These are phyloP conservation scores for Dipodascus geniculatus DNA, from an alignment of 805 yeast genomes.

Conservation along the genomic window DNA sequence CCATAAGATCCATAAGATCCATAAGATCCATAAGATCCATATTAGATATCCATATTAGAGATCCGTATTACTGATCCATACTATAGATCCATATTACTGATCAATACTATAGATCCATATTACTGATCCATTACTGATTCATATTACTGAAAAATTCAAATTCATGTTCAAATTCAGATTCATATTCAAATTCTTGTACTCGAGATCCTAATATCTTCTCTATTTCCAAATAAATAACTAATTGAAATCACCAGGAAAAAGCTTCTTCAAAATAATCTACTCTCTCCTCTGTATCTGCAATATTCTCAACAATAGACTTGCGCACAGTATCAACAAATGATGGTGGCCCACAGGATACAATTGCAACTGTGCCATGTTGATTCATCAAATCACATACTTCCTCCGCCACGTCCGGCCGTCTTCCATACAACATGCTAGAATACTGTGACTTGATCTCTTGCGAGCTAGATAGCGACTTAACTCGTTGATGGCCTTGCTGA, in stretches of 20 bases:
- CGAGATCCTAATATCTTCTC: background rate
- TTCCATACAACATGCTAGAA: background rate
- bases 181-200: background rate
- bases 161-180: too few relatives aligned
- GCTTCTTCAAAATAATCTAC: slow-evolving; percentile 23
- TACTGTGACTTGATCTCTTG: background rate
- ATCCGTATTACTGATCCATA: too few relatives aligned
- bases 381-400: slow-evolving; percentile 8
- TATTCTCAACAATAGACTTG: slow-evolving; percentile 23
- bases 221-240: background rate
- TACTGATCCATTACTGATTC: too few relatives aligned
- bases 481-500: background rate
- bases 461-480: background rate
- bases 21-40: too few relatives aligned
- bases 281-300: slow-evolving; percentile 6
- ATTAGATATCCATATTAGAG: too few relatives aligned
- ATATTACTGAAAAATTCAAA: too few relatives aligned
- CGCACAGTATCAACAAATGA: slow-evolving; percentile 44
- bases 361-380: slow-evolving; percentile 31
- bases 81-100: too few relatives aligned
- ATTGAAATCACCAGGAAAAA: slow-evolving; percentile 17
- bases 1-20: too few relatives aligned
- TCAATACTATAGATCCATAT: too few relatives aligned
- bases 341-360: slow-evolving; percentile 51
- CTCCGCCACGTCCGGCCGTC: slow-evolving; percentile 8